Evolutionary conservation across 2,329 filamentous ascomycete genomes (phyloP).

Genomic region (Xylogone sp.): DNA sequence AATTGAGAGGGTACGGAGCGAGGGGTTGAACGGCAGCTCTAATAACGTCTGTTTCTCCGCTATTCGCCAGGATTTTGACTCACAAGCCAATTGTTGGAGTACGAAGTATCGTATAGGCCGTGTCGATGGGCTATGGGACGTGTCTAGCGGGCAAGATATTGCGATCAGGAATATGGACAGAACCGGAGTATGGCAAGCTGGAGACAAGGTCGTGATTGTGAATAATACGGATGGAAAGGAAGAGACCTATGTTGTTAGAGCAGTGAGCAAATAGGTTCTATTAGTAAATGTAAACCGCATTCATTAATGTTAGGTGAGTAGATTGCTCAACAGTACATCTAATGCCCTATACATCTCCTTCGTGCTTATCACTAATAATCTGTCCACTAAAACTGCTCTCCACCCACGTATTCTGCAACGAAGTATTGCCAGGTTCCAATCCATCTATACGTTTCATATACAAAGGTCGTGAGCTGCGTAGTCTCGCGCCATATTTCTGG

Average conservation of each 20-base stretch:
- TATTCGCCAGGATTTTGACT: neutral
- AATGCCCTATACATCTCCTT: no score
- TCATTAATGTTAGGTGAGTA: no score
- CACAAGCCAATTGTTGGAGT: neutral
- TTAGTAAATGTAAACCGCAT: no score
- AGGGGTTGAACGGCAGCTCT: neutral
- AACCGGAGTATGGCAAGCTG: neutral
- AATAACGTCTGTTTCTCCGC: neutral
- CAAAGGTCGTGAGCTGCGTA: slow-evolving; percentile 11
- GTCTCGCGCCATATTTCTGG: slow-evolving; percentile 18
- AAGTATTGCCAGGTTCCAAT: neutral
- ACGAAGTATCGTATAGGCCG: neutral
- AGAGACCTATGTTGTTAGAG: neutral
- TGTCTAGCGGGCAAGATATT: neutral
- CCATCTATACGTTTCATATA: neutral
- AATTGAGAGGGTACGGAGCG: neutral
- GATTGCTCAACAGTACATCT: no score
- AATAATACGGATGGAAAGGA: neutral
- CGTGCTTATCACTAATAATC: no score
- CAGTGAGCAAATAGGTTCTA: no score
- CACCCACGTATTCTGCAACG: neutral
- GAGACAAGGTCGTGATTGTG: neutral
- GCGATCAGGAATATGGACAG: neutral
- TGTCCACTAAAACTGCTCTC: neutral
- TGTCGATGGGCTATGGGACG: neutral